Conservation (phyloP, 768 basidiomycete species). For the Rhodotorula paludigena region DNA sequence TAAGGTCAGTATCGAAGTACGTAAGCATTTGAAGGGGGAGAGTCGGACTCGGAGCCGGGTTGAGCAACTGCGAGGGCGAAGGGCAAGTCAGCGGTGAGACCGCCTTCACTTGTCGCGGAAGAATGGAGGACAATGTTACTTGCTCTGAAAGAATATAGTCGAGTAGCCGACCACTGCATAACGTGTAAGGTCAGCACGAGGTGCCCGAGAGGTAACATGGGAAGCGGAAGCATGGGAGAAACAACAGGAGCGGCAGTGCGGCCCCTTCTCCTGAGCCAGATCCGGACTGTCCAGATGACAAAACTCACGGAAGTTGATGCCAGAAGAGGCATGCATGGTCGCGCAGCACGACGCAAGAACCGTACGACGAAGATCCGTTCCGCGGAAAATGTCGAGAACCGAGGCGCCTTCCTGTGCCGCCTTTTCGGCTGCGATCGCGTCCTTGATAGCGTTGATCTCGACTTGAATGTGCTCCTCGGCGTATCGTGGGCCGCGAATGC, state of each 20-base stretch:
- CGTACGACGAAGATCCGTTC: conserved; percentile 16
- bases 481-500: not conserved
- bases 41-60: conserved; percentile 4
- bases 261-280: too few relatives aligned
- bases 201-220: too few relatives aligned
- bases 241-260: too few relatives aligned
- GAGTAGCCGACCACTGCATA: too few relatives aligned
- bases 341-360: conserved; percentile 5
- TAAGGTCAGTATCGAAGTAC: not conserved
- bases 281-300: conserved; percentile 27
- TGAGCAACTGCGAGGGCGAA: too few relatives aligned
- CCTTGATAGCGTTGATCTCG: conserved; percentile 12
- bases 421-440: conserved; percentile 8
- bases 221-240: too few relatives aligned
- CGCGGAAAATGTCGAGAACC: conserved; percentile 26
- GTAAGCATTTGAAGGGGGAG: not conserved
- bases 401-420: not conserved
- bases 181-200: too few relatives aligned
- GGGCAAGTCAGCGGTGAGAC: too few relatives aligned
- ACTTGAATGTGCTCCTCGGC: conserved; percentile 8
- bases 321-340: conserved; percentile 33
- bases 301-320: conserved; percentile 23
- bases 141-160: too few relatives aligned
- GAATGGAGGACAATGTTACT: too few relatives aligned
- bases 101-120: too few relatives aligned